A percentile compares a stretch with the other conserved stretches of the same genome.
phyloP scores from a whole-genome alignment of 257 asterid genomes.

The Solanum appendiculatum region DNA sequence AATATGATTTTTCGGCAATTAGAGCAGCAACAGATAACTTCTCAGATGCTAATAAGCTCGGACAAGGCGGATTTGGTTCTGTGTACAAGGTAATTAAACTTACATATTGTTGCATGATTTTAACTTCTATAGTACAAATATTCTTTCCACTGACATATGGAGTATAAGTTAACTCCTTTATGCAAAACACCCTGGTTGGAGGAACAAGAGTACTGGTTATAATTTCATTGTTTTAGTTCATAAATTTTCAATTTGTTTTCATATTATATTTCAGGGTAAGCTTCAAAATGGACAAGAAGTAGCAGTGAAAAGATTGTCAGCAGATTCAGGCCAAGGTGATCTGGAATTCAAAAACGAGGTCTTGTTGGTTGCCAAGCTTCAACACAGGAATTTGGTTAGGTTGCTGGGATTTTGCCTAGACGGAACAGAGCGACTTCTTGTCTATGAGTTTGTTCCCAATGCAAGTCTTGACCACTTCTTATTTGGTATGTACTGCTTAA shows the following conservation, averaged over 20 bases:
- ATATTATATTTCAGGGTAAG: conserved; percentile 7
- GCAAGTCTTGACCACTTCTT: conserved; percentile 13
- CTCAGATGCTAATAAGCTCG: conserved; percentile 13
- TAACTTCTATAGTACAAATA: neutral
- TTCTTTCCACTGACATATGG: neutral
- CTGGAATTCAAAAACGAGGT: neutral
- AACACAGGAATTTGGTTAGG: neutral
- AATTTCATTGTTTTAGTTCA: neutral
- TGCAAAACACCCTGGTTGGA: neutral
- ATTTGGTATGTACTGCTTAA: conserved; percentile 6
- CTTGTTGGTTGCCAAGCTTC: neutral
- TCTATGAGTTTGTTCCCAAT: neutral
- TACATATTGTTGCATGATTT: neutral
- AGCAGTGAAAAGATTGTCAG: conserved; percentile 23
- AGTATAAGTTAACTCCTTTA: neutral
- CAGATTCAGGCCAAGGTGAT: conserved; percentile 7
- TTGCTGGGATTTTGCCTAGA: neutral
- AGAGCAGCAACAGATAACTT: conserved; percentile 9
- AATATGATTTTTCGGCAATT: conserved; percentile 8
- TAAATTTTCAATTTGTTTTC: neutral
- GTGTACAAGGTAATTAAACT: conserved; percentile 15
- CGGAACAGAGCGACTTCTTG: neutral
- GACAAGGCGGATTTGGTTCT: conserved; percentile 15
- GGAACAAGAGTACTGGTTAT: neutral
- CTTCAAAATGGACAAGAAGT: conserved; percentile 9